Evolutionary conservation across 1,284 basidiomycete species (phyloP), one percentile per base, ranked within the genome.

Genomic region (Cyathus olla): DNA sequence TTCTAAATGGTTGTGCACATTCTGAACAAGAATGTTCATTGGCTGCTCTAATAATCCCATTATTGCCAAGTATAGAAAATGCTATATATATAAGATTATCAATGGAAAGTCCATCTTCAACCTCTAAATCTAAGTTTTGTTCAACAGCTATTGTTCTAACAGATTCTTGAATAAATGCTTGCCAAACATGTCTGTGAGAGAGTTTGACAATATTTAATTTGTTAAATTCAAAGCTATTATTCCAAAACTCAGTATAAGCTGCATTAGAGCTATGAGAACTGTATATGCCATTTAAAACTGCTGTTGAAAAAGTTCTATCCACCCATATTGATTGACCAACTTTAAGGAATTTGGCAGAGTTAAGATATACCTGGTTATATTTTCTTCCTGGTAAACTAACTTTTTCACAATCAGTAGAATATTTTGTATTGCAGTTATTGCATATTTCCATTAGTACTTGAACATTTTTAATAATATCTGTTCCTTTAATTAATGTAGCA

Each of bases 161-260:
- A 35, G 66, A 60, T 51, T 70, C 65, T 24, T 65, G 62, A 48
- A 70, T 56, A 65, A 70, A 70, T 46, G 65, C 49, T 31, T 70
- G 63, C 68, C 68, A 70, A 22, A 62, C 54, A 46, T 67, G 64
- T 22, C 55, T 31, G 3, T 44, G 50, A 24, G 44, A 27, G 39
- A 57, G 15, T 3, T 42, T 17, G 15, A 42, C 21, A 42, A 21
- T 21, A 42, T 40, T 40, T 40, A 42, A 42, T 42, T 17, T 42
- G 3, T 42, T 21, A 42, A 42, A 15, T 21, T 4, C 39, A 42
- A 42, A 17, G n/a, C n/a, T n/a, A n/a, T n/a, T n/a, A n/a, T n/a
- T n/a, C n/a, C n/a, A n/a, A n/a, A n/a, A n/a, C n/a, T n/a, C n/a
- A n/a, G n/a, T n/a, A n/a, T n/a, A n/a, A n/a, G n/a, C n/a, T n/a